phyloP scores from a whole-genome alignment of 768 basidiomycete species.

The Tricholoma sp. region DNA sequence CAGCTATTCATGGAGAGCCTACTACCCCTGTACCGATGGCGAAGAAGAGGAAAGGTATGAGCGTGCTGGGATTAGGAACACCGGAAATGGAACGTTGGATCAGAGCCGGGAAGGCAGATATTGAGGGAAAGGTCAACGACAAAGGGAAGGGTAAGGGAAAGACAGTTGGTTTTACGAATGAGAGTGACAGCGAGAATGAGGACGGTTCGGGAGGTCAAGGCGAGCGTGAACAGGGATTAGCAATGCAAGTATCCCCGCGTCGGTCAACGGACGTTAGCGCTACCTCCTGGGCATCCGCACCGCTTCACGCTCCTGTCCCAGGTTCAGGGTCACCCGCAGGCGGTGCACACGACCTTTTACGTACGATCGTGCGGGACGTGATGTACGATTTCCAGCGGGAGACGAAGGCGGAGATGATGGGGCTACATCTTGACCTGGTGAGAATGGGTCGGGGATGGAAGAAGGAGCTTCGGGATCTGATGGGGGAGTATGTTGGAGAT shows the following conservation, averaged over 20 bases:
- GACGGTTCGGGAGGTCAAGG: constrained; percentile 18
- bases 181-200: constrained; percentile 18
- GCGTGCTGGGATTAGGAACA: constrained; percentile 41
- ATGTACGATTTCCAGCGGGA: constrained; percentile 72
- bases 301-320: constrained; percentile 25
- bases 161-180: constrained; percentile 42
- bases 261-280: constrained; percentile 22
- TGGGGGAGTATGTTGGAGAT: constrained; percentile 61
- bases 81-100: constrained; percentile 53
- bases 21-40: constrained; percentile 26
- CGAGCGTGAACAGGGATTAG: constrained; percentile 35
- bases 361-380: constrained; percentile 61
- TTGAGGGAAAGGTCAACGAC: constrained; percentile 12
- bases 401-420: constrained; percentile 66
- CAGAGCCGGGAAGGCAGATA: constrained; percentile 31
- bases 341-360: constrained; percentile 54
- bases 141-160: constrained; percentile 33
- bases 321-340: constrained; percentile 21
- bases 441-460: constrained; percentile 69
- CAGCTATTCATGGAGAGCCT: constrained; percentile 26
- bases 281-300: constrained; percentile 36
- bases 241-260: constrained; percentile 56
- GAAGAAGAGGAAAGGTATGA: constrained; percentile 18
- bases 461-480: constrained; percentile 53
- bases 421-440: constrained; percentile 69